Evolutionary conservation across 2,329 filamentous ascomycete genomes (phyloP), one percentile per base, ranked within the genome.

Genomic region (Lasiodiplodia theobromae): DNA sequence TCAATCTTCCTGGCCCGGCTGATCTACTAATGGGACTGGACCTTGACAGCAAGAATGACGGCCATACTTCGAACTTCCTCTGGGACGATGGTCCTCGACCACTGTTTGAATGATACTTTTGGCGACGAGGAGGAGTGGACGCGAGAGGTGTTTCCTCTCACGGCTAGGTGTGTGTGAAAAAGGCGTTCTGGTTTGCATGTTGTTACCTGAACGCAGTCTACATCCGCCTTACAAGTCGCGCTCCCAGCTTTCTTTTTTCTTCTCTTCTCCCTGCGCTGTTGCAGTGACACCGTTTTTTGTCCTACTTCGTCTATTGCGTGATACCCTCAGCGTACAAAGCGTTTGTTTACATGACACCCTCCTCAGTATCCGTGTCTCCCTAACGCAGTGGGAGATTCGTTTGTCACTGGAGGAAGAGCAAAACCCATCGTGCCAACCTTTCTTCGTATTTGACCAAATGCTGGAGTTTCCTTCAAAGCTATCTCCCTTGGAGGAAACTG

Each of bases 351-450:
- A 57, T 28, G 44, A 21, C 18, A 51, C 68, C 74, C 74, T 75
- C 72, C 72, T 73, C 74, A 75, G 74, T 76, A 75, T 76, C 75
- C 74, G 74, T 76, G 74, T 75, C 74, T 73, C 69, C 68, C 71
- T 64, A 63, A 62, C 63, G 62, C 73, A 69, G 71, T 77, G 75
- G 70, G 71, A 72, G 75, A 73, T 73, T 76, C 75, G 74, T 77
- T 76, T 76, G 74, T 75, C 75, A 77, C 68, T 72, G 72, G 74
- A 77, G 75, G 74, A 66, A 76, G 56, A 77, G 73, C 62, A 66
- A 69, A 51, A 66, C 68, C 51, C 69, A 70, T 51, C 63, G 60
- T 64, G 67, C 56, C 69, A 64, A 66, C 63, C 60, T 38, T 65
- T 65, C 58, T 63, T 53, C n/a, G 34, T 34, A 63, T 67, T 67